Base-by-base conservation (phyloP, 2,329 filamentous ascomycete genomes). In the Fusarium armeniacum region DNA sequence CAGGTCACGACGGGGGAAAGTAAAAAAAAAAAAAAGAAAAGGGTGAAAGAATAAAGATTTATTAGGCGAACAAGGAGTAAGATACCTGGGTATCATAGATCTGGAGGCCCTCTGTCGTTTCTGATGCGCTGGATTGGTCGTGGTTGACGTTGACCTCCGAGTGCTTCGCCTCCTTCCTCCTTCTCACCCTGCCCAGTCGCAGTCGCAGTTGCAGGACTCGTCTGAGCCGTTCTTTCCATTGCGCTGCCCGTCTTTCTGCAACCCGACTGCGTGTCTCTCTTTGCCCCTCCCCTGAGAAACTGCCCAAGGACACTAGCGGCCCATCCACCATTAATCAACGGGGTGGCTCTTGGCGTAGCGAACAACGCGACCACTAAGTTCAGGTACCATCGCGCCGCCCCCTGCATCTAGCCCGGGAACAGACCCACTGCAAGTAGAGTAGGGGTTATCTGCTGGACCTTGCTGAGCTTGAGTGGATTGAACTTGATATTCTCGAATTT, bases 351-450 rank as follows among this genome's bases (percentile, higher is more conserved):
- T 70, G 56, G 67, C 67, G 55, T 71, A 51, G 68, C 64, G 55
- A 56, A 24, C 60, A 53, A 50, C 41, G 36, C 50, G 47, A 62
- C 68, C 68, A 69, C 68, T 71, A 71, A 61, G 69, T 54, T 43
- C 64, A 70, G 67, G 58, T 65, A 61, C 63, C 63, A 71, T 70
- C 67, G 53, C 40, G 58, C 58, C 45, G 43, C 58, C 62, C 65
- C 65, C 62, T 68, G 59, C 44, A 32, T 32, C 33, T 30, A 52
- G 35, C 33, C 33, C 50, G 36, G 57, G 33, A 40, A 41, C 24
- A 26, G 56, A 47, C 35, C 66, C 66, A 69, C 43, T 53, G 16
- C 51, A 54, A 44, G 22, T 26, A 44, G 41, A 26, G 54, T 46
- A 54, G 41, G 52, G 62, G 58, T 43, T 46, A 38, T 11, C 10